Conservation (phyloP, 2,329 filamentous ascomycete species). For the Plectosphaerella plurivora region DNA sequence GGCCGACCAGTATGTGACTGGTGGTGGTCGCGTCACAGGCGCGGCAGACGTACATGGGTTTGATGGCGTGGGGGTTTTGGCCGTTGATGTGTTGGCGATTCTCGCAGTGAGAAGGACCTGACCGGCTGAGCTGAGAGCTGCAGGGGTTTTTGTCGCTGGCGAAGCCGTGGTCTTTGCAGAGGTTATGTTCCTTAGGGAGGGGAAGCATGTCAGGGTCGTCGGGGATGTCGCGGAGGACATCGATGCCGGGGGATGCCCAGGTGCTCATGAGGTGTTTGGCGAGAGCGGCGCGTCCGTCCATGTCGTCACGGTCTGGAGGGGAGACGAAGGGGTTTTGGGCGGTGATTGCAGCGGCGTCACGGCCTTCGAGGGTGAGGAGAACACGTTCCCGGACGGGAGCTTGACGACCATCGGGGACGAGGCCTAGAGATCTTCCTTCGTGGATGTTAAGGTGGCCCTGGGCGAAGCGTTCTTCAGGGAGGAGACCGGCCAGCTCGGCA, state of each 20-base stretch:
- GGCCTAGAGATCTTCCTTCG: background rate
- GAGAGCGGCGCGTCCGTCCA: background rate
- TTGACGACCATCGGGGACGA: background rate
- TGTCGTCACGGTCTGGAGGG: background rate
- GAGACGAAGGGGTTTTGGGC: background rate
- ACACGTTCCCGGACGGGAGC: background rate
- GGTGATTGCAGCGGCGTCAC: background rate
- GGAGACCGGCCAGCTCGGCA: too few relatives aligned
- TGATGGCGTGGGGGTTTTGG: background rate
- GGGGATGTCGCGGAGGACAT: slow-evolving; percentile 11
- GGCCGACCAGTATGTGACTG: slow-evolving; percentile 10
- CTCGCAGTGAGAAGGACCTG: slow-evolving; percentile 11
- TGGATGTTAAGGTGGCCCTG: background rate
- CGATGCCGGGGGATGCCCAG: slow-evolving; percentile 7
- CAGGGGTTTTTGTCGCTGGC: background rate
- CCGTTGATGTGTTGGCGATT: slow-evolving; percentile 10
- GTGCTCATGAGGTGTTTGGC: slow-evolving; percentile 1
- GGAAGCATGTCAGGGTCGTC: background rate
- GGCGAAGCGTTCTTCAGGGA: slow-evolving; percentile 4
- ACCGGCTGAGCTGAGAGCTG: background rate
- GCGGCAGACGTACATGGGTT: slow-evolving; percentile 11
- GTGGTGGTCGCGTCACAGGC: slow-evolving; percentile 19
- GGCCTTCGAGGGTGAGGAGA: slow-evolving; percentile 4
- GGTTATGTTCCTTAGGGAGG: background rate
- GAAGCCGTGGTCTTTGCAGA: slow-evolving; percentile 1